phyloP scores from a whole-genome alignment of 1,284 basidiomycete genomes.

The Exobasidium rhododendri region DNA sequence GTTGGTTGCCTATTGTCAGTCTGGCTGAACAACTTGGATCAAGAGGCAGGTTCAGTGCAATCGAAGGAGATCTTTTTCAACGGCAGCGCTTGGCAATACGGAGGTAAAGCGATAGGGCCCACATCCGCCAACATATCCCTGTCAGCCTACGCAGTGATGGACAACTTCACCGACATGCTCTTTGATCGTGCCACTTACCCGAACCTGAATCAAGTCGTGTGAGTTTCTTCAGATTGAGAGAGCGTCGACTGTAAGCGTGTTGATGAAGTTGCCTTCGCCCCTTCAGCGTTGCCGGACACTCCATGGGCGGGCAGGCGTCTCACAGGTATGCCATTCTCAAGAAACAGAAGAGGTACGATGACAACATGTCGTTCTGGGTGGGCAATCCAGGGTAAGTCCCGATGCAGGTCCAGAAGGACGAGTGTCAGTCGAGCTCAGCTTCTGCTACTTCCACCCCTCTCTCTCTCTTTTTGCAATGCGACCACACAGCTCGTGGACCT shows the following conservation, averaged over 20 bases:
- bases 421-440: too few species aligned
- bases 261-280: too few species aligned
- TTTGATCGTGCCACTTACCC: constrained; percentile 40
- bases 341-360: constrained; percentile 41
- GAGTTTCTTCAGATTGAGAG: too few species aligned
- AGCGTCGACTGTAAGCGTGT: too few species aligned
- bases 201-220: constrained; percentile 42
- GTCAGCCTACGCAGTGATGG: constrained; percentile 33
- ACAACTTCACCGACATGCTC: constrained; percentile 38
- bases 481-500: constrained; percentile 37
- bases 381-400: constrained; percentile 35
- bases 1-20: too few species aligned
- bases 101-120: constrained; percentile 30
- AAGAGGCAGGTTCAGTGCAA: constrained; percentile 28
- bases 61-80: constrained; percentile 31
- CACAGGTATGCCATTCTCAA: constrained; percentile 43
- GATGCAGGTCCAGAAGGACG: background rate
- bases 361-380: constrained; percentile 45
- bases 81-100: constrained; percentile 41
- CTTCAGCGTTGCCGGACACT: constrained; percentile 42
- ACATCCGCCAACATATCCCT: constrained; percentile 20
- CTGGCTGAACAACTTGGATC: constrained; percentile 38
- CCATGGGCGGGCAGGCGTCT: constrained; percentile 46
- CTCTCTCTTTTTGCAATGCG: too few species aligned
- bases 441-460: background rate